These are phyloP conservation scores for Suhomyces faveliae DNA, from an alignment of 805 yeast species.

Conservation along the genomic window DNA sequence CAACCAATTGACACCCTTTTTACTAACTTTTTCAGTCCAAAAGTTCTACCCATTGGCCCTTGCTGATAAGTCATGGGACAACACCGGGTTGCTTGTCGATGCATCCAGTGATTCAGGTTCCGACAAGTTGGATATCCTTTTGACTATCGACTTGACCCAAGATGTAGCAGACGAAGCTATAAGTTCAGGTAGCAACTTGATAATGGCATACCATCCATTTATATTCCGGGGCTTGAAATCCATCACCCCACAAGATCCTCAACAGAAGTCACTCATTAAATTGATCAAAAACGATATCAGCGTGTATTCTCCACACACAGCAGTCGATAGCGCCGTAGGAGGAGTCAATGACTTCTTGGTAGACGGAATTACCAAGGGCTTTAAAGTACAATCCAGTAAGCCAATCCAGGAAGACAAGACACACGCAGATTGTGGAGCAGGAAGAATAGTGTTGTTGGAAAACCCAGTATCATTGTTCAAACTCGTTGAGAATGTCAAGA, in stretches of 20 bases:
- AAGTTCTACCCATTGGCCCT: conserved; percentile 74
- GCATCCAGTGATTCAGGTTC: conserved; percentile 37
- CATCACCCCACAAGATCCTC: conserved; percentile 64
- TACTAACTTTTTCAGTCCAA: conserved; percentile 45
- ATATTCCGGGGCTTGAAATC: conserved; percentile 85
- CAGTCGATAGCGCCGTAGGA: conserved; percentile 87
- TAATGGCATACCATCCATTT: conserved; percentile 90
- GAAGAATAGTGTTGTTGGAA: conserved; percentile 58
- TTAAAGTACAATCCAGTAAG: conserved; percentile 24
- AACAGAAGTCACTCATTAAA: conserved; percentile 71
- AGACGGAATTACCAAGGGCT: conserved; percentile 46
- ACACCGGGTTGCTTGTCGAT: conserved; percentile 87
- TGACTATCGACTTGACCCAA: conserved; percentile 84
- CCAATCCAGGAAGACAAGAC: conserved; percentile 46
- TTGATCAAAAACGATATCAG: conserved; percentile 76
- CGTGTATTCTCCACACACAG: conserved; percentile 95
- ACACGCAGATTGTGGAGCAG: conserved; percentile 72
- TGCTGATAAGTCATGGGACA: conserved; percentile 93
- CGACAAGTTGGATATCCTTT: conserved; percentile 41
- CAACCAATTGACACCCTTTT: neutral
- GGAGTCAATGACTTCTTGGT: conserved; percentile 95
- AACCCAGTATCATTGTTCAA: conserved; percentile 42
- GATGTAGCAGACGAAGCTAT: conserved; percentile 87
- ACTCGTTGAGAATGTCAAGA: conserved; percentile 54
- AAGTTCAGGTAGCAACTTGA: conserved; percentile 46